Evolutionary conservation across 1,284 basidiomycete genomes (phyloP).

Genomic region (Somion occarium): DNA sequence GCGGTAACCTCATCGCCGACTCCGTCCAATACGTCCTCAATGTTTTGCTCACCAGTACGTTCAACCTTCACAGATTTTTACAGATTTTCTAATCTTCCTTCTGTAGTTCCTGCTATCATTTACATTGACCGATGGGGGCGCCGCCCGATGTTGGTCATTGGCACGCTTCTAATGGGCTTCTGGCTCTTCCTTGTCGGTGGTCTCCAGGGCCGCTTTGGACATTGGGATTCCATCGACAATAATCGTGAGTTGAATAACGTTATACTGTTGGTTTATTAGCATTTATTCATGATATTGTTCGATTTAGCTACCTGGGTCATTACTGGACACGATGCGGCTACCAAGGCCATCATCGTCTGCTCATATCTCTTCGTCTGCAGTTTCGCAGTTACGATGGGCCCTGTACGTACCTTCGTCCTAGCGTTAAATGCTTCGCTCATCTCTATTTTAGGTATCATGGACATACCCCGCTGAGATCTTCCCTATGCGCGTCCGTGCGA

Average conservation of each 20-base stretch:
- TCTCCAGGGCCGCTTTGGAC: constrained; percentile 62
- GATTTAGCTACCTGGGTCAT: constrained; percentile 54
- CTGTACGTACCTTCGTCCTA: constrained; percentile 35
- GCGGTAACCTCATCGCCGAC: constrained; percentile 71
- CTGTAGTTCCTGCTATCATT: constrained; percentile 60
- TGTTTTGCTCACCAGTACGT: constrained; percentile 48
- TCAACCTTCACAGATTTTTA: neutral
- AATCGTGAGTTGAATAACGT: constrained; percentile 20
- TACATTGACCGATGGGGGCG: constrained; percentile 79
- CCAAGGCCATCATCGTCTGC: constrained; percentile 70
- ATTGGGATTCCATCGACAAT: constrained; percentile 47
- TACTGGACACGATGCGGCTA: constrained; percentile 45
- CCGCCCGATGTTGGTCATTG: constrained; percentile 67
- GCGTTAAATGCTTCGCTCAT: neutral
- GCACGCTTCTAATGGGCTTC: constrained; percentile 67
- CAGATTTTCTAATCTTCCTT: neutral
- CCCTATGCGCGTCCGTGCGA: constrained; percentile 69
- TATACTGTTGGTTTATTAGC: neutral
- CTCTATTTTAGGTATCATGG: constrained; percentile 26
- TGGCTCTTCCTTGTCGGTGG: constrained; percentile 76
- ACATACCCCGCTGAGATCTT: constrained; percentile 40
- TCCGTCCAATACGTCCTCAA: constrained; percentile 79
- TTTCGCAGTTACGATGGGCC: constrained; percentile 75
- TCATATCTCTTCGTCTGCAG: constrained; percentile 73
- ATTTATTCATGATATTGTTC: constrained; percentile 6